Evolutionary conservation across 2,329 filamentous ascomycete species (phyloP).

Genomic region (Ceratocystis ficicola): DNA sequence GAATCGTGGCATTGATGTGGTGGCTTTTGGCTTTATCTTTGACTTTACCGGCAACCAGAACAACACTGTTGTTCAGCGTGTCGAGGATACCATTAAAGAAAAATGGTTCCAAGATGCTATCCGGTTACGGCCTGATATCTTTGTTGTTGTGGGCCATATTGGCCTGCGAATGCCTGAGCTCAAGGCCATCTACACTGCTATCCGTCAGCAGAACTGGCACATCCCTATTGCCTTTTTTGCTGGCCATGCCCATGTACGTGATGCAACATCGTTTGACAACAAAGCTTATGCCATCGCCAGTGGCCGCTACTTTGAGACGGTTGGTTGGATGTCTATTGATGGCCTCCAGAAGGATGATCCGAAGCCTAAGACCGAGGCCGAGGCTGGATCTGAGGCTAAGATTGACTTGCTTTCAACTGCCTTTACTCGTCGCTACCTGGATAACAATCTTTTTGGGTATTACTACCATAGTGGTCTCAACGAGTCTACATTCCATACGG

Average conservation of each 20-base stretch:
- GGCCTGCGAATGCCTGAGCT: conserved; percentile 72
- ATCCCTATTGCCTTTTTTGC: conserved; percentile 86
- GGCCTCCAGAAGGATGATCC: conserved; percentile 39
- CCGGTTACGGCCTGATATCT: conserved; percentile 72
- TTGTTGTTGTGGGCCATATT: conserved; percentile 77
- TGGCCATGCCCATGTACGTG: conserved; percentile 79
- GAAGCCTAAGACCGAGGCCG: background rate
- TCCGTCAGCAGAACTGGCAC: conserved; percentile 63
- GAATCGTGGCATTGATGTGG: conserved; percentile 68
- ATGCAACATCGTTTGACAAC: conserved; percentile 67
- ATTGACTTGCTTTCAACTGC: conserved; percentile 33
- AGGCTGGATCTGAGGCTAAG: conserved; percentile 24
- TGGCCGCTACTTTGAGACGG: conserved; percentile 86
- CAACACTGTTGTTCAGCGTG: conserved; percentile 73
- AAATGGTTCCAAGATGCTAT: conserved; percentile 83
- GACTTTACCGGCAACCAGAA: conserved; percentile 85
- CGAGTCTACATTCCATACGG: conserved; percentile 59
- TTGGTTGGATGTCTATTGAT: conserved; percentile 82
- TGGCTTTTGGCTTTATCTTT: conserved; percentile 90
- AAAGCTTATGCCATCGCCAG: conserved; percentile 70
- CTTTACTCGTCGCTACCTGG: conserved; percentile 76
- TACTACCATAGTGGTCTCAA: conserved; percentile 69
- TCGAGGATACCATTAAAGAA: conserved; percentile 69
- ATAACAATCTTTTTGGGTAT: conserved; percentile 81
- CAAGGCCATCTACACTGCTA: conserved; percentile 61